A percentile compares a stretch with the other conserved stretches of the same genome.
These are phyloP conservation scores for Thalia dealbata DNA, from an alignment of 176 grass and related monocot species.

Conservation along the genomic window DNA sequence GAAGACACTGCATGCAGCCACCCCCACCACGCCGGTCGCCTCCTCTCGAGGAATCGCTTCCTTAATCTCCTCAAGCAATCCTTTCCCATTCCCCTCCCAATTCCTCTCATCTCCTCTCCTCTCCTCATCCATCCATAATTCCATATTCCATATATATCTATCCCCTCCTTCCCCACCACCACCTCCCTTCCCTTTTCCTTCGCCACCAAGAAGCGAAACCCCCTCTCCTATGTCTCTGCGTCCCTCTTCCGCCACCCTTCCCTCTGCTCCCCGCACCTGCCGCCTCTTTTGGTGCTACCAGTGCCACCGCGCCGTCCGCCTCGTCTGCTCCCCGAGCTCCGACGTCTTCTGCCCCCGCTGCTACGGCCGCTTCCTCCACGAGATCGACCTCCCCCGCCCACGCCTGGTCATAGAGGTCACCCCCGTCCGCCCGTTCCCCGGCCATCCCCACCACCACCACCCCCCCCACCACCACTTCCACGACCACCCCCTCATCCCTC, in stretches of 20 bases:
- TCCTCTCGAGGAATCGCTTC: background rate
- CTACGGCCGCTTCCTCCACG: slow-evolving; percentile 80
- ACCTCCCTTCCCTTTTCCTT: background rate
- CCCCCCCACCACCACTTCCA: slow-evolving; percentile 33
- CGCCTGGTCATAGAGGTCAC: slow-evolving; percentile 26
- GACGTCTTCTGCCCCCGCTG: slow-evolving; percentile 90
- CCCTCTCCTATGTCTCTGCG: slow-evolving; percentile 1
- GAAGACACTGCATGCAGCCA: too few relatives aligned
- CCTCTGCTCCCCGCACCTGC: slow-evolving; percentile 20
- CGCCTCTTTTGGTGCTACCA: slow-evolving; percentile 81
- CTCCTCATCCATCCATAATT: background rate
- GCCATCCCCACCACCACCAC: background rate
- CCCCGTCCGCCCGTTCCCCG: slow-evolving; percentile 28
- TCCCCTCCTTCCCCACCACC: background rate
- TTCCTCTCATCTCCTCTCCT: background rate
- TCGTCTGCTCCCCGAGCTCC: slow-evolving; percentile 44
- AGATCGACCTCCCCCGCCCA: slow-evolving; percentile 51
- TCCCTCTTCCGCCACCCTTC: background rate
- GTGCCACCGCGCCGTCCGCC: slow-evolving; percentile 57
- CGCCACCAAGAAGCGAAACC: background rate
- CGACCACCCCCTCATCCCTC: slow-evolving; percentile 9
- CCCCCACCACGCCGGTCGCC: too few relatives aligned
- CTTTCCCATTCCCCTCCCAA: background rate
- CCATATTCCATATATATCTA: background rate
- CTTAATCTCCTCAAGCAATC: background rate